phyloP scores from a whole-genome alignment of 768 basidiomycete genomes.

The Suillus cothurnatus region DNA sequence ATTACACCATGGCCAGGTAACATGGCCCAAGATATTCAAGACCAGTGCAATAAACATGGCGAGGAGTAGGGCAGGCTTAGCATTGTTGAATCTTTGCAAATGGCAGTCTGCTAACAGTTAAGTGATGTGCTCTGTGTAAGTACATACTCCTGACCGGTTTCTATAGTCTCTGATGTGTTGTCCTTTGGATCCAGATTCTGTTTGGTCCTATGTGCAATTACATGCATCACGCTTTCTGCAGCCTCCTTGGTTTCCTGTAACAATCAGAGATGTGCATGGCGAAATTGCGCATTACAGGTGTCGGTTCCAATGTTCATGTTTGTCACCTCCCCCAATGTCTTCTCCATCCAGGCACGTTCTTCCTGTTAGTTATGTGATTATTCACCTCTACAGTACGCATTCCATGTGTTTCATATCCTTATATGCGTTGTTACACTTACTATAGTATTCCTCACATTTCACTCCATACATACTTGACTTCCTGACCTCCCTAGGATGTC shows the following conservation, averaged over 20 bases:
- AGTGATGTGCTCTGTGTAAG: neutral
- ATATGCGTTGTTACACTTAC: no score
- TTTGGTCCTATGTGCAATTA: neutral
- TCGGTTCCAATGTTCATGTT: neutral
- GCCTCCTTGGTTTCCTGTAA: neutral
- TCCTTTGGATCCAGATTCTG: neutral
- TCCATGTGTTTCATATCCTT: no score
- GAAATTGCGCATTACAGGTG: neutral
- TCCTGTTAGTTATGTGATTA: no score
- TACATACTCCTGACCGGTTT: neutral
- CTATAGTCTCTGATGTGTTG: neutral
- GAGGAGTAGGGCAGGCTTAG: neutral
- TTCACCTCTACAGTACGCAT: no score
- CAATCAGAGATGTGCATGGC: neutral
- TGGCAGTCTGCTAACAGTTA: neutral
- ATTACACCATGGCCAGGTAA: no score
- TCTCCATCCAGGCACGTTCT: neutral
- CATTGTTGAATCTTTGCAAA: neutral
- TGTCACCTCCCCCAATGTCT: neutral
- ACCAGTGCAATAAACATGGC: neutral
- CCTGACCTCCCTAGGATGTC: no score
- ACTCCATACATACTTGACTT: no score
- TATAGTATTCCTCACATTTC: no score
- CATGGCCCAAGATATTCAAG: neutral
- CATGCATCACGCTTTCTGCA: neutral